Base-by-base conservation (phyloP, 768 basidiomycete species). In the Boletellus ananiceps region DNA sequence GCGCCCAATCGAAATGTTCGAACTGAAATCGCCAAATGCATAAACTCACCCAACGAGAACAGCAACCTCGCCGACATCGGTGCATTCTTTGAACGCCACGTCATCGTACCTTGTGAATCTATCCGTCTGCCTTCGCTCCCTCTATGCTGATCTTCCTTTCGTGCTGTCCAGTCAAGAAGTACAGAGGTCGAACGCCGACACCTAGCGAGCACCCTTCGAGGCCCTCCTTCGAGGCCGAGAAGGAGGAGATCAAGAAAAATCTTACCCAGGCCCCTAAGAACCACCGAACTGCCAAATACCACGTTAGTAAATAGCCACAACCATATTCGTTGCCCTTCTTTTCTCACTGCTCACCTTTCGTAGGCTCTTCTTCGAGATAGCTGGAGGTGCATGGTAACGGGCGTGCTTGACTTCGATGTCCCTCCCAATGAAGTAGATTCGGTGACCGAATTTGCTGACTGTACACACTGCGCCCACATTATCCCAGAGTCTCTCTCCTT, bases 111-210 rank as follows among this genome's bases (percentile, higher is more conserved):
- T 37, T 50, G 52, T 47, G 41, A 47, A 11, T 36, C 13, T 11
- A 19, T 40, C 35, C n/a, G 5, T 38, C 14, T 39, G 5, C 19
- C 4, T n/a, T 27, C 23, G 1, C 19, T 19, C 19, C 3, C 19
- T 19, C 19, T 19, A 35, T 32, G 8, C n/a, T 13, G 14, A 45
- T 13, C 15, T 19, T 16, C n/a, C 21, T 29, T 33, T n/a, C 9
- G 2, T 37, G n/a, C 14, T 23, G 21, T 34, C 18, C 31, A 60
- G 59, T 62, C 15, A 56, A 41, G 27, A 52, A 35, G 21, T 43
- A 15, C 38, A 59, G 47, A 40, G 53, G 49, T 7, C 4, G 6
- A 38, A 69, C 60, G 1, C 65, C 65, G 5, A 18, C 38, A 27
- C 18, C 55, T 8, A 57, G 51, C 11, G n/a, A 41, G 7, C 49